These are phyloP conservation scores for Dianthus caryophyllus DNA, from an alignment of 148 eudicot species.

Conservation along the genomic window DNA sequence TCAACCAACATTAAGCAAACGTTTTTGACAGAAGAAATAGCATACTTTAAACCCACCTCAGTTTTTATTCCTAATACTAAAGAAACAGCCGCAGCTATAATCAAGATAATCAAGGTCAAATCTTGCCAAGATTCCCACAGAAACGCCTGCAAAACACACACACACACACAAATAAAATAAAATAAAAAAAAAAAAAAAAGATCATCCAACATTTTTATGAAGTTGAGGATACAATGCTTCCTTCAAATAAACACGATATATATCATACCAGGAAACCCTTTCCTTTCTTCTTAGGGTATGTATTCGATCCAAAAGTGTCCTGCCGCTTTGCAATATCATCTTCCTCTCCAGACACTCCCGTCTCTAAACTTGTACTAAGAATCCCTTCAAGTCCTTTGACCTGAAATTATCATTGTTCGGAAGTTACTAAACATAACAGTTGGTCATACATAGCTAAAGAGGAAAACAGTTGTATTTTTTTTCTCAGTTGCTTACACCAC, in stretches of 20 bases:
- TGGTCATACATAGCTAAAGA: background rate
- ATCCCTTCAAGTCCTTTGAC: constrained; percentile 56
- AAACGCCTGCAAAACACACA: constrained; percentile 58
- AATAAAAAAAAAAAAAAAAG: constrained; percentile 3
- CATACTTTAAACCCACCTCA: constrained; percentile 45
- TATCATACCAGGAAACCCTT: constrained; percentile 70
- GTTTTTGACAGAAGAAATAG: background rate
- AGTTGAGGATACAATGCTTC: background rate
- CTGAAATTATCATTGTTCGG: constrained; percentile 33
- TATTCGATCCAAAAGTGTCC: constrained; percentile 78
- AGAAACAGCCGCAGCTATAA: constrained; percentile 69
- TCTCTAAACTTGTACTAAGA: constrained; percentile 57
- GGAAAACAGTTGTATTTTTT: too few species aligned
- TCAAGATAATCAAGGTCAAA: constrained; percentile 78
- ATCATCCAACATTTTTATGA: constrained; percentile 4
- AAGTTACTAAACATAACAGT: background rate
- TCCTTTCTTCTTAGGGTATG: constrained; percentile 81
- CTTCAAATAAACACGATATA: constrained; percentile 6
- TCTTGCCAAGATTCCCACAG: constrained; percentile 97
- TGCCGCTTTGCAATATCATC: constrained; percentile 51
- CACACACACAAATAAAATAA: too few species aligned
- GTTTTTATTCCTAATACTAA: constrained; percentile 75
- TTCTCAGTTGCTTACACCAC: constrained; percentile 62
- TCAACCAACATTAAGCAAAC: background rate
- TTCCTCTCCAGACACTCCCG: constrained; percentile 52